Conservation (phyloP, 768 basidiomycete species). For the Pleurotus eryngii region DNA sequence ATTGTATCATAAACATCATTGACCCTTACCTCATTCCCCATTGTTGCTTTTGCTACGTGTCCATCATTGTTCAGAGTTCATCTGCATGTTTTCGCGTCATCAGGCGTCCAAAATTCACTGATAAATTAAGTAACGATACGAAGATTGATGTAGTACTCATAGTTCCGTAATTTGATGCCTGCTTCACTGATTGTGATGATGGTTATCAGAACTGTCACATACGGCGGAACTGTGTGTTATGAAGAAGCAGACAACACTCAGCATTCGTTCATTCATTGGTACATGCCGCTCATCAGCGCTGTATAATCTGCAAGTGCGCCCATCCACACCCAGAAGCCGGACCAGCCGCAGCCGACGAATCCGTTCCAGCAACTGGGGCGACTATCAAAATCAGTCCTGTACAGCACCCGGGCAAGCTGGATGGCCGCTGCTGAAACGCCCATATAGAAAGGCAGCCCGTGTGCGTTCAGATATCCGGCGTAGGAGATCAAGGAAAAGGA, state of each 20-base stretch:
- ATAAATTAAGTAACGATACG: no score
- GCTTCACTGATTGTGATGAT: no score
- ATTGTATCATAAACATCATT: not conserved
- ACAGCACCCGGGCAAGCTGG: slow-evolving; percentile 77
- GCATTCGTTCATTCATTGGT: slow-evolving; percentile 10
- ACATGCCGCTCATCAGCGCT: slow-evolving; percentile 24
- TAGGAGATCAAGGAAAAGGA: slow-evolving; percentile 72
- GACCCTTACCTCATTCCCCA: not conserved
- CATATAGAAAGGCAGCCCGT: slow-evolving; percentile 75
- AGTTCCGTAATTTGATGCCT: no score
- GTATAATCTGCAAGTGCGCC: slow-evolving; percentile 73
- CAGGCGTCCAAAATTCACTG: no score
- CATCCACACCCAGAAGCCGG: slow-evolving; percentile 85
- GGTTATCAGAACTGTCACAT: no score
- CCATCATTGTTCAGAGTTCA: not conserved
- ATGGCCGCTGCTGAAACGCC: slow-evolving; percentile 69
- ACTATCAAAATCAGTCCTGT: slow-evolving; percentile 69
- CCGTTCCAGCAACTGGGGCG: slow-evolving; percentile 86
- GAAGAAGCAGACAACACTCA: not conserved
- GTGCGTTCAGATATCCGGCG: slow-evolving; percentile 77
- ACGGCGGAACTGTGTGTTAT: no score
- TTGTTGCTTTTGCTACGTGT: slow-evolving; percentile 6
- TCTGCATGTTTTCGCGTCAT: no score
- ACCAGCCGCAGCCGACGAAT: slow-evolving; percentile 85
- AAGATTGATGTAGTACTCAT: no score